Evolutionary conservation across 345 rosid species (phyloP).

Genomic region (Eutrema heterophyllum): DNA sequence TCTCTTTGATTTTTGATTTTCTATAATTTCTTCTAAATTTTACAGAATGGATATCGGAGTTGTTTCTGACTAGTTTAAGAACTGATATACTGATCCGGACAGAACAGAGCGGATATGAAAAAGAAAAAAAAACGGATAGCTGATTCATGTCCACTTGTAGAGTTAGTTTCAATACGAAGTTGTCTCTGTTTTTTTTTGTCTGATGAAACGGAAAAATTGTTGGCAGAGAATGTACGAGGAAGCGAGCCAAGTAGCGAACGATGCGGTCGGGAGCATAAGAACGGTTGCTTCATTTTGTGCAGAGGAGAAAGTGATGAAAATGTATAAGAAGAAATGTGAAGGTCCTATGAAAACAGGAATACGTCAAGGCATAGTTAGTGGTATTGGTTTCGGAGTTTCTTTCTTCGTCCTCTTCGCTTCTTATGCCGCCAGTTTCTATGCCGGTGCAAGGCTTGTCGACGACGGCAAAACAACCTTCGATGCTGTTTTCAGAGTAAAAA

Average conservation of each 20-base stretch:
- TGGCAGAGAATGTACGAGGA: slow-evolving; percentile 79
- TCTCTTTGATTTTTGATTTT: too few species aligned
- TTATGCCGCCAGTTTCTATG: slow-evolving; percentile 67
- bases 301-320: slow-evolving; percentile 76
- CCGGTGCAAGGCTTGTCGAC: slow-evolving; percentile 64
- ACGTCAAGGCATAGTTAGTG: slow-evolving; percentile 64
- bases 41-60: too few species aligned
- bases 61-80: too few species aligned
- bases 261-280: slow-evolving; percentile 88
- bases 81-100: too few species aligned
- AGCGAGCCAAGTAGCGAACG: slow-evolving; percentile 90
- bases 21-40: too few species aligned
- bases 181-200: not conserved
- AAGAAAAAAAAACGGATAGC: not conserved
- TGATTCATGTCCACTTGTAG: not conserved
- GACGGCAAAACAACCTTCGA: slow-evolving; percentile 48
- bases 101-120: too few species aligned
- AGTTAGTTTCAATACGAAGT: not conserved
- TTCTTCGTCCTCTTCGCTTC: slow-evolving; percentile 52
- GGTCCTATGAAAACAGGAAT: slow-evolving; percentile 69
- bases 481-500: slow-evolving; percentile 56
- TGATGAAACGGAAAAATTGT: not conserved
- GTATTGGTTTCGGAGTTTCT: slow-evolving; percentile 63
- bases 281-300: slow-evolving; percentile 90
- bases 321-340: slow-evolving; percentile 70